Evolutionary conservation across 2,329 filamentous ascomycete species (phyloP), one percentile per base, ranked within the genome.

Genomic region (Lachnellula subtilissima): DNA sequence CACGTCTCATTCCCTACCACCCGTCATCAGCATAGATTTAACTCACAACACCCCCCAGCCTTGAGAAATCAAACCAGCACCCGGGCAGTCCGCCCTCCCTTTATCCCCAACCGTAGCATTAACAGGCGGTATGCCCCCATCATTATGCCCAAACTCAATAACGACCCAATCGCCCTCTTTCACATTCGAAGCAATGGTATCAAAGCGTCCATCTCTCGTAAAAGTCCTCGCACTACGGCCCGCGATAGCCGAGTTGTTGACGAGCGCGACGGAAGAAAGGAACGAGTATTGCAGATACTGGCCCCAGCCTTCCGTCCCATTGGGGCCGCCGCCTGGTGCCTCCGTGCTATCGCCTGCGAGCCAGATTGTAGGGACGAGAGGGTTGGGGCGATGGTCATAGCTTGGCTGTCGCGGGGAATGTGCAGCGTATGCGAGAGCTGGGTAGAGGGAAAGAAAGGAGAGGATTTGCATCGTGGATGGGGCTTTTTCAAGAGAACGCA

Each of bases 101-200:
- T 86, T 86, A 68, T 88, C 85, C 1, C 69, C 70, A 15, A 40
- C 37, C 2, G 65, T 69, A 2, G 84, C 72, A 0, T 78, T 78
- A 48, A 57, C 59, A 28, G 56, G 55, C 15, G 37, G 37, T 40
- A 47, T 57, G 2, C 84, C 83, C 22, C 84, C 85, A 62, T 88
- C 86, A 65, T 89, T 89, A 74, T 88, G 85, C 0, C 86, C 85
- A 65, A 88, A 87, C 64, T 88, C 85, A 52, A 89, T 87, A 52
- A 88, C 75, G 1, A 88, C 84, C 69, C 82, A 85, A 69, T 89
- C 86, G 35, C 82, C 83, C 1, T 74, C 54, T 58, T 78, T 65
- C 17, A 88, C 74, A 2, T 74, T 65, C 28, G 75, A 70, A 46
- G 79, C 77, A 54, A 88, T 80, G 1, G 73, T 75, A 22, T 77